Evolutionary conservation across 1,139 yeast species (phyloP), one percentile per base, ranked within the genome.

Genomic region (Zygoascus sp.): DNA sequence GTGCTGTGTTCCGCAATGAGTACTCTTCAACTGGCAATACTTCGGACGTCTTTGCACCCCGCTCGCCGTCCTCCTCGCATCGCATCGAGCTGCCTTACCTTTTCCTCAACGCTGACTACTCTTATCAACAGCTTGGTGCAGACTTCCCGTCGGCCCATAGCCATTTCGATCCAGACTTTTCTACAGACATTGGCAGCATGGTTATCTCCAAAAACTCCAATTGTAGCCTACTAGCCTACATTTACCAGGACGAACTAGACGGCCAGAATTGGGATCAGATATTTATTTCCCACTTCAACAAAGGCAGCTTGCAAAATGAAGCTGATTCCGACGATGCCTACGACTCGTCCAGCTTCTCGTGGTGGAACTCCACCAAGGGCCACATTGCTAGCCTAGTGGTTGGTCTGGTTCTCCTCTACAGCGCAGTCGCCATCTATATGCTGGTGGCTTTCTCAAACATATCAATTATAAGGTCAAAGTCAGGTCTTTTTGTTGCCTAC

Each of bases 401-500:
- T n/a, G 20, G 36, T 21, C 16, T 48, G 11, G 23, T 48, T 16
- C 15, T 61, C 0, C 56, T 65, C 1, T 73, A 73, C 49, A 43
- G 62, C 0, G 37, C 63, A 2, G 58, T 72, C 2, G 49, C 64
- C 0, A 20, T 66, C 2, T 74, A 74, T 52, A 62, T 70, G 42
- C 44, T 65, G 3, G 57, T 81, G n/a, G 72, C 83, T 15, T 66
- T 82, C 25, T 66, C 78, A 16, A 77, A 79, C 51, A 66, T 75
- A 44, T 76, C 76, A 42, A 69, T 78, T 17, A 75, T 84, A 9
- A 73, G 80, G 45, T 82, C 90, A 2, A 75, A 74, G 55, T 42
- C 70, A 2, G 90, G 92, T 0, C 65, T 85, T 10, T 55, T 81
- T 6, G 48, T 75, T n/a, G 90, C 89, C 0, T 80, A 83, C 69